These are phyloP conservation scores for Talaromyces thailandensis DNA, from an alignment of 495 filamentous ascomycete species.

Conservation along the genomic window DNA sequence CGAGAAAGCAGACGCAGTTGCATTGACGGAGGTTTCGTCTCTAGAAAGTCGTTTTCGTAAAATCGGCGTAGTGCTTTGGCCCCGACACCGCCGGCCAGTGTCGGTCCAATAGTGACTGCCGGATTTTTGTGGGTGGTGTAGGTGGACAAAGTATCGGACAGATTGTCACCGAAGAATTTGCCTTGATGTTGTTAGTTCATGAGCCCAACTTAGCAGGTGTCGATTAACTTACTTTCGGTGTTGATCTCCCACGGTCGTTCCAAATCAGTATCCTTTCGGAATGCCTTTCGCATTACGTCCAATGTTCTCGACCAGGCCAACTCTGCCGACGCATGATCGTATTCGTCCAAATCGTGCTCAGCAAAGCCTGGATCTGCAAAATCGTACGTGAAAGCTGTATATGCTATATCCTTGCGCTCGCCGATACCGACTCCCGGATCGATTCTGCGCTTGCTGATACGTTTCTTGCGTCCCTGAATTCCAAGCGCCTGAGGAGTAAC, in stretches of 20 bases:
- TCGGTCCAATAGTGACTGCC: slow-evolving; percentile 47
- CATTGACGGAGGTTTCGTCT: slow-evolving; percentile 57
- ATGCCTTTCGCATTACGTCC: slow-evolving; percentile 41
- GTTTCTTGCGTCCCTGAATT: slow-evolving; percentile 50
- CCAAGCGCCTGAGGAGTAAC: slow-evolving; percentile 46
- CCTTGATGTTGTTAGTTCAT: slow-evolving; percentile 12
- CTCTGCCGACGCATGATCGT: slow-evolving; percentile 40
- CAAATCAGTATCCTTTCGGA: slow-evolving; percentile 48
- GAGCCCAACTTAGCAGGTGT: no score
- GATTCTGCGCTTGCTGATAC: slow-evolving; percentile 34
- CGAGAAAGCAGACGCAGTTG: slow-evolving; percentile 62
- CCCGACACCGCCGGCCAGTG: slow-evolving; percentile 68
- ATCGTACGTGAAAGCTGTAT: slow-evolving; percentile 39
- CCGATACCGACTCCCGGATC: slow-evolving; percentile 47
- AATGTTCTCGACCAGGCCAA: slow-evolving; percentile 51
- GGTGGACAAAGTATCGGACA: slow-evolving; percentile 40
- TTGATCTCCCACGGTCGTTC: slow-evolving; percentile 53
- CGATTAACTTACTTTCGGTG: slow-evolving; percentile 35
- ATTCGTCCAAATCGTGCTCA: slow-evolving; percentile 41
- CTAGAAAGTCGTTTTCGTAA: slow-evolving; percentile 68
- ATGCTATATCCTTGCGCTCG: slow-evolving; percentile 29
- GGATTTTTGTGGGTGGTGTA: slow-evolving; percentile 42
- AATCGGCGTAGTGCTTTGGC: slow-evolving; percentile 56
- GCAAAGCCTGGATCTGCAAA: slow-evolving; percentile 48
- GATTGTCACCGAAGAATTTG: slow-evolving; percentile 38